Conservation (phyloP, 768 basidiomycete species). For the Mycena rebaudengoi region DNA sequence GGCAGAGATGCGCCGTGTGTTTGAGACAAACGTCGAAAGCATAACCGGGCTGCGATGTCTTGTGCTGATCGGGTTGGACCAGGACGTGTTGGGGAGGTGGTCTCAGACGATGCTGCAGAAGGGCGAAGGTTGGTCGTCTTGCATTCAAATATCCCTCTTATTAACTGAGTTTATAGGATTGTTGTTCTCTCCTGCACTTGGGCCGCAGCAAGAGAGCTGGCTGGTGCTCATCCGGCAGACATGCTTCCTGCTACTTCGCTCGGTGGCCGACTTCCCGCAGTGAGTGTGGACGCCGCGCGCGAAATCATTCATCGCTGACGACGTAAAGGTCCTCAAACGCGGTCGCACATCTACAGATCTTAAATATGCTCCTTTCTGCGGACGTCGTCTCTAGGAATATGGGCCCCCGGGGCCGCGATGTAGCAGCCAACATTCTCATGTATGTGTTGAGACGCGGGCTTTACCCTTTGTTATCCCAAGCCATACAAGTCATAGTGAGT, state of each 20-base stretch:
- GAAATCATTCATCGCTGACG: background rate
- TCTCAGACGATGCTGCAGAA: constrained; percentile 43
- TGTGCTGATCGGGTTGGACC: constrained; percentile 66
- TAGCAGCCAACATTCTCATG: constrained; percentile 45
- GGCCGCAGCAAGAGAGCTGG: constrained; percentile 60
- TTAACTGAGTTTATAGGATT: constrained; percentile 39
- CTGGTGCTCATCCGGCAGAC: constrained; percentile 64
- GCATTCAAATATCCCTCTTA: background rate
- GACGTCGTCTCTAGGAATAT: constrained; percentile 32
- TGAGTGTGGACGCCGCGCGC: constrained; percentile 41
- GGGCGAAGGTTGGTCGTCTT: constrained; percentile 37
- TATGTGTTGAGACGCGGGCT: constrained; percentile 59
- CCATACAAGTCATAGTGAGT: constrained; percentile 62
- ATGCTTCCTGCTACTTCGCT: constrained; percentile 57
- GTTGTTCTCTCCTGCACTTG: constrained; percentile 49
- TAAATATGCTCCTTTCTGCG: constrained; percentile 56
- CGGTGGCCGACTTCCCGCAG: constrained; percentile 59
- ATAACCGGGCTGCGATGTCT: constrained; percentile 71
- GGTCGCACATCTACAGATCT: constrained; percentile 55
- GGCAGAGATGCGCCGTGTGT: constrained; percentile 53
- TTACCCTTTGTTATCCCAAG: constrained; percentile 51
- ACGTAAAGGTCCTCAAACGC: constrained; percentile 58
- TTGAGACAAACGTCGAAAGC: constrained; percentile 60
- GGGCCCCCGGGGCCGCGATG: constrained; percentile 40
- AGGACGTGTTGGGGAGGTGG: constrained; percentile 57